Percentiles rank a stretch among this genome's conserved stretches.
These are phyloP conservation scores for Terfezia claveryi DNA, from an alignment of 495 filamentous ascomycete species.

Conservation along the genomic window DNA sequence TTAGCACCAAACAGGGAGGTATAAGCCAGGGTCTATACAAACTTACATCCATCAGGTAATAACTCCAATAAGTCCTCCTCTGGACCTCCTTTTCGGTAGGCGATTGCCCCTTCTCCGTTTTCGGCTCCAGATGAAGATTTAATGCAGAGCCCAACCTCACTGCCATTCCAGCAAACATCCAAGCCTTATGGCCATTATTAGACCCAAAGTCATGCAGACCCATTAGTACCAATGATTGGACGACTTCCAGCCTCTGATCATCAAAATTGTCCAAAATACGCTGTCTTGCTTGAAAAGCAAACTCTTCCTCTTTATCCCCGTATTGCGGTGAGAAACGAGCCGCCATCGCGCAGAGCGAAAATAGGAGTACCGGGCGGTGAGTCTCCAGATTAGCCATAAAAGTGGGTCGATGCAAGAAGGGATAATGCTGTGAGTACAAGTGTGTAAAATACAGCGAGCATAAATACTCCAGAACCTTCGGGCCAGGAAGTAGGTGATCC, in stretches of 20 bases:
- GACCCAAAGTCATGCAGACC: slow-evolving; percentile 19
- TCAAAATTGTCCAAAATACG: slow-evolving; percentile 17
- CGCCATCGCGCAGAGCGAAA: slow-evolving; percentile 18
- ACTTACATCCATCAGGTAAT: slow-evolving; percentile 21
- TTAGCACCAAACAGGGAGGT: not conserved
- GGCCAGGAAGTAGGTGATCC: slow-evolving; percentile 5
- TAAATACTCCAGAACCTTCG: slow-evolving; percentile 3
- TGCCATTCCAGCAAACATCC: slow-evolving; percentile 21
- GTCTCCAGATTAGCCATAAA: slow-evolving; percentile 11
- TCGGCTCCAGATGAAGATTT: slow-evolving; percentile 18
- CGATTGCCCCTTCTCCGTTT: slow-evolving; percentile 4
- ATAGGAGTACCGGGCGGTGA: slow-evolving; percentile 12
- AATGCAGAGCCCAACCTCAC: slow-evolving; percentile 18
- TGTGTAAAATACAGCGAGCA: slow-evolving; percentile 14
- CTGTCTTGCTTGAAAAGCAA: slow-evolving; percentile 7
- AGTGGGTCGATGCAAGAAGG: slow-evolving; percentile 14
- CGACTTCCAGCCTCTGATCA: slow-evolving; percentile 13
- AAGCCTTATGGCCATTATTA: slow-evolving; percentile 17
- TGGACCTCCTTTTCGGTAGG: slow-evolving; percentile 11
- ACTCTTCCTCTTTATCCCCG: slow-evolving; percentile 5
- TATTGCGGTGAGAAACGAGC: slow-evolving; percentile 11
- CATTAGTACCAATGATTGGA: slow-evolving; percentile 19
- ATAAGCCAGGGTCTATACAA: not conserved
- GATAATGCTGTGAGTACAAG: slow-evolving; percentile 20
- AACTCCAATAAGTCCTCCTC: slow-evolving; percentile 19